A percentile compares a stretch with the other conserved stretches of the same genome.
These are phyloP conservation scores for Pseudohyphozyma bogoriensis DNA, from an alignment of 768 basidiomycete species.

Conservation along the genomic window DNA sequence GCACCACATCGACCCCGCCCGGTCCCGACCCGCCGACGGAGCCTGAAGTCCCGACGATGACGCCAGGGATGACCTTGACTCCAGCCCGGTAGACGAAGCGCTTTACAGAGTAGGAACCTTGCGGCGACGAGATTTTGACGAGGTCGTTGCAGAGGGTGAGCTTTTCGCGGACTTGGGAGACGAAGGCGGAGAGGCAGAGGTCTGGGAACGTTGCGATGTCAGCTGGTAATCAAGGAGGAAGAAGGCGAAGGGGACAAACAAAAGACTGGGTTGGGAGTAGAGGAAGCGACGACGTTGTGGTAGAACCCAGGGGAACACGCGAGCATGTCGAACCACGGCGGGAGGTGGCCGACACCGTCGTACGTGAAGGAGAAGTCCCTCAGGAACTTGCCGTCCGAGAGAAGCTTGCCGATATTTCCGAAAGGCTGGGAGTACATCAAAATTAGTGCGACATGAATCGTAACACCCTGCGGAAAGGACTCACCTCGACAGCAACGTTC, in stretches of 20 bases:
- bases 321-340: constrained; percentile 31
- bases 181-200: constrained; percentile 8
- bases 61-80: constrained; percentile 11
- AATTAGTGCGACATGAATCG: neutral
- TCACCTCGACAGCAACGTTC: constrained; percentile 23
- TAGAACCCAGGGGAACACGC: constrained; percentile 22
- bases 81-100: constrained; percentile 28
- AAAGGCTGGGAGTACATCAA: neutral
- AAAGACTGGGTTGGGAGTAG: constrained; percentile 26
- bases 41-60: constrained; percentile 7
- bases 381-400: constrained; percentile 30
- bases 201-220: neutral
- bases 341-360: constrained; percentile 29
- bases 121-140: constrained; percentile 10
- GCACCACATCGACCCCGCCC: constrained; percentile 26
- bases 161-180: constrained; percentile 1
- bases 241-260: constrained; percentile 12
- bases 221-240: neutral
- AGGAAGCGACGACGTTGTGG: constrained; percentile 30
- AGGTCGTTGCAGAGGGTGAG: constrained; percentile 11
- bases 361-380: constrained; percentile 26
- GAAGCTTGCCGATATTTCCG: constrained; percentile 23
- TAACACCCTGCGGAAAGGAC: neutral
- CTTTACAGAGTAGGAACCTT: constrained; percentile 25
- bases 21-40: constrained; percentile 5